Conservation (phyloP, 768 basidiomycete species). For the Tricholoma hemisulphureum region DNA sequence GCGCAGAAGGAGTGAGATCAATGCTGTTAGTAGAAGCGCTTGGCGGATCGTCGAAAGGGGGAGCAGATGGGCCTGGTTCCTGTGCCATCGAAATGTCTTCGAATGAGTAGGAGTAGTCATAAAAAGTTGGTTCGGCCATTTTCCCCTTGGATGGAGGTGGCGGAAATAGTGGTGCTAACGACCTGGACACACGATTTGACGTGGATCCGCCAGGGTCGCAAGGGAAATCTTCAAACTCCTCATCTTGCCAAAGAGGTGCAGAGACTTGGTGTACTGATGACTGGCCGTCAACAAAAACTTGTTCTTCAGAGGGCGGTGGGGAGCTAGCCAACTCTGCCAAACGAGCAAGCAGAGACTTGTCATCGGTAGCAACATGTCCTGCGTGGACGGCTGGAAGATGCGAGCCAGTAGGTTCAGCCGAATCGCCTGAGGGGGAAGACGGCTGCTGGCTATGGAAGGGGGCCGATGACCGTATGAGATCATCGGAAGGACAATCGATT, state of each 20-base stretch:
- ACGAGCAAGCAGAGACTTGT: conserved; percentile 56
- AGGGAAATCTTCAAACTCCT: conserved; percentile 39
- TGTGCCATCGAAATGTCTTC: conserved; percentile 34
- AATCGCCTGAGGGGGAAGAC: conserved; percentile 13
- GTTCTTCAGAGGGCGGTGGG: conserved; percentile 41
- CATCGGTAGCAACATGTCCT: conserved; percentile 68
- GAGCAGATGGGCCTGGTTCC: conserved; percentile 41
- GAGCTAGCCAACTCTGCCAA: conserved; percentile 52
- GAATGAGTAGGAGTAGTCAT: conserved; percentile 41
- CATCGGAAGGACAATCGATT: conserved; percentile 3
- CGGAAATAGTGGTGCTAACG: conserved; percentile 38
- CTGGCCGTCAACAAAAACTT: conserved; percentile 11
- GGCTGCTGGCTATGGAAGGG: conserved; percentile 2
- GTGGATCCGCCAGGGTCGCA: conserved; percentile 1
- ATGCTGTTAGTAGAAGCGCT: conserved; percentile 29
- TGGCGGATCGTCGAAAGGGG: conserved; percentile 45
- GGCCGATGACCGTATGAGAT: background rate
- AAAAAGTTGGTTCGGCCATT: conserved; percentile 38
- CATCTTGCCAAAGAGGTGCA: conserved; percentile 56
- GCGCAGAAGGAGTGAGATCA: conserved; percentile 46
- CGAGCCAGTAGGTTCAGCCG: conserved; percentile 13
- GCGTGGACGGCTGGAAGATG: conserved; percentile 27
- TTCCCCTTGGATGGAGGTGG: conserved; percentile 45
- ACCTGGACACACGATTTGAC: conserved; percentile 9
- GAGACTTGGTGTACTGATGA: conserved; percentile 32